These are phyloP conservation scores for Ammopiptanthus mongolicus DNA, from an alignment of 306 rosid species.

Conservation along the genomic window DNA sequence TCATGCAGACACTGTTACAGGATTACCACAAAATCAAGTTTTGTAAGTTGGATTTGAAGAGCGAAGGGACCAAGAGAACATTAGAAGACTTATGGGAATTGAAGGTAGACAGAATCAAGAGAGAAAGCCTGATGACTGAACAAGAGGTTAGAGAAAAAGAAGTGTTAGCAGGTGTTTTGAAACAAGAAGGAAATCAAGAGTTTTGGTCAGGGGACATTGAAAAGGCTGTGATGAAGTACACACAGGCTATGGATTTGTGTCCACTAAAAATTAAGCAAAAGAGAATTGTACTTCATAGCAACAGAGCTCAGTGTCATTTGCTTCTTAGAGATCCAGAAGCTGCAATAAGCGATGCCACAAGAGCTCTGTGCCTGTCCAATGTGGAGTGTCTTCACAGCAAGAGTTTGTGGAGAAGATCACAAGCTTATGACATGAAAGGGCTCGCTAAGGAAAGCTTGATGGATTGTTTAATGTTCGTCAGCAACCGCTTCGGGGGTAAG, in stretches of 20 bases:
- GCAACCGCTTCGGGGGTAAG: slow-evolving; percentile 19
- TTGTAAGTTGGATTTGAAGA: slow-evolving; percentile 39
- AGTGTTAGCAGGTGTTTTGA: slow-evolving; percentile 26
- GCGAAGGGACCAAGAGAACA: slow-evolving; percentile 34
- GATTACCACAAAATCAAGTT: slow-evolving; percentile 68
- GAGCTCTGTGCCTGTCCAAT: slow-evolving; percentile 55
- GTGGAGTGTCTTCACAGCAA: slow-evolving; percentile 38
- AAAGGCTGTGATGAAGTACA: slow-evolving; percentile 44
- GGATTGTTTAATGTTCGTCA: slow-evolving; percentile 50
- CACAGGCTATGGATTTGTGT: slow-evolving; percentile 55
- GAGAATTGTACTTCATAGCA: slow-evolving; percentile 65
- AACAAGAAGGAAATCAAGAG: slow-evolving; percentile 40
- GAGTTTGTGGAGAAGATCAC: slow-evolving; percentile 76
- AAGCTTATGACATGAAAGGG: slow-evolving; percentile 61
- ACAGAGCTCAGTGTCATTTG: slow-evolving; percentile 65
- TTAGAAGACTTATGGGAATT: slow-evolving; percentile 57
- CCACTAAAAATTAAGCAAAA: slow-evolving; percentile 35
- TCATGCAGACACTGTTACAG: slow-evolving; percentile 40
- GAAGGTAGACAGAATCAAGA: slow-evolving; percentile 59
- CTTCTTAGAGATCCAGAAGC: slow-evolving; percentile 40
- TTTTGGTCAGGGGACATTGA: slow-evolving; percentile 46
- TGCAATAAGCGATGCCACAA: slow-evolving; percentile 58
- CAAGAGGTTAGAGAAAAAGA: slow-evolving; percentile 43
- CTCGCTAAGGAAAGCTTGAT: slow-evolving; percentile 55
- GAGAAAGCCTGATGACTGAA: slow-evolving; percentile 44